Base-by-base conservation (phyloP, 208 protist species). In the Wallacemonas sp. region DNA sequence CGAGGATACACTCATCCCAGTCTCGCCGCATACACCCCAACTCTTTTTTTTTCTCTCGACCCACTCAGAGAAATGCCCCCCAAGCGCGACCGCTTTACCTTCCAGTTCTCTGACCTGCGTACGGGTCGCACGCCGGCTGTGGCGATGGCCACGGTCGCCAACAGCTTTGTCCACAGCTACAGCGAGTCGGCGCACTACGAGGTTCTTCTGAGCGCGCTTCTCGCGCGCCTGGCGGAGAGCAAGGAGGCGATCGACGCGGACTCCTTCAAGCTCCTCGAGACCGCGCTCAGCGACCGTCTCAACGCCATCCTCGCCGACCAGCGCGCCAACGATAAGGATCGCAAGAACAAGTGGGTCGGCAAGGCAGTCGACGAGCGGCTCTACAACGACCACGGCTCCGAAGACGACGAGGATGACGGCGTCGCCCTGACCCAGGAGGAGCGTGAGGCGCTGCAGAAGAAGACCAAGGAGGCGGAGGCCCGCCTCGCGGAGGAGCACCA, bases 51-150 rank as follows among this genome's bases (percentile, higher is more conserved):
- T n/a, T n/a, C n/a, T n/a, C n/a, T n/a, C n/a, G n/a, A n/a, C n/a
- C n/a, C n/a, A n/a, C n/a, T n/a, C n/a, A n/a, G n/a, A n/a, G n/a
- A n/a, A 24, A 56, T 65, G n/a, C 47, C 65, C 11, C 36, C 57
- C 19, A 65, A 52, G 32, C 34, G 46, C 38, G 86, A 95, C 57
- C 63, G 70, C 34, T 87, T 80, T 60, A 90, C 87, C 34, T 96
- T 96, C 52, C 72, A 93, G 78, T 85, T 83, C 66, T 81, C 79
- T 47, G 85, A 93, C 30, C 81, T 87, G 21, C 87, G 81, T 49
- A 55, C 61, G 19, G 82, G 82, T 27, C 62, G 69, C 48, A 60
- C 63, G 6, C 73, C 84, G 12, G 87, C 80, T 41, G 29, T 81
- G n/a, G 89, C 86, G 3, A 77, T 89, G 67, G 90, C 83, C 17